Conservation (phyloP, 2,329 filamentous ascomycete species). For the Iodosphaeria phyllophila region DNA sequence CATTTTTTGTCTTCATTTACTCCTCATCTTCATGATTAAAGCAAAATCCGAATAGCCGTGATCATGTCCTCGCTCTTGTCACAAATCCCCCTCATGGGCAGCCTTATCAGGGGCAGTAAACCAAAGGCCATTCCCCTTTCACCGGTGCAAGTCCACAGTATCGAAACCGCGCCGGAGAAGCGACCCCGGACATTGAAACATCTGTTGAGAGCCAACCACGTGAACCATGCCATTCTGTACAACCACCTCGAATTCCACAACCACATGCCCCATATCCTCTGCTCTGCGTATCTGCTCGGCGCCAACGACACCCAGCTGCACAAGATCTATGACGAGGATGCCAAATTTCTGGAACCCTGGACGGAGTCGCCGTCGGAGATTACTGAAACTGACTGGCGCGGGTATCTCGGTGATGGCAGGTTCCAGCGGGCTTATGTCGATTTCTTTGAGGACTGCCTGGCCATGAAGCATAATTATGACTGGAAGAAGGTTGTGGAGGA, state of each 20-base stretch:
- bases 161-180: slow-evolving; percentile 67
- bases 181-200: slow-evolving; percentile 73
- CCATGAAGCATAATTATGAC: slow-evolving; percentile 53
- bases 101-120: slow-evolving; percentile 13
- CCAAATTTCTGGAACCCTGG: slow-evolving; percentile 61
- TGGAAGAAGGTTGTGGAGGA: slow-evolving; percentile 64
- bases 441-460: slow-evolving; percentile 87
- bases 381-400: slow-evolving; percentile 66
- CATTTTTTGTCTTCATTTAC: too few species aligned
- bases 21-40: too few species aligned
- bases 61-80: slow-evolving; percentile 22
- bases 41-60: too few species aligned
- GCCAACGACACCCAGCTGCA: slow-evolving; percentile 56
- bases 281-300: slow-evolving; percentile 72
- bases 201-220: slow-evolving; percentile 78
- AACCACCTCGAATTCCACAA: slow-evolving; percentile 63
- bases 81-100: slow-evolving; percentile 21
- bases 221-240: slow-evolving; percentile 71
- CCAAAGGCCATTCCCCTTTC: slow-evolving; percentile 33
- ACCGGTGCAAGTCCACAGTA: slow-evolving; percentile 53
- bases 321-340: slow-evolving; percentile 61
- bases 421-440: slow-evolving; percentile 88
- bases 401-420: slow-evolving; percentile 57
- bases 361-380: slow-evolving; percentile 70
- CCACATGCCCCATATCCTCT: slow-evolving; percentile 64